Conservation (phyloP, 495 filamentous ascomycete species). For the Peziza echinospora region DNA sequence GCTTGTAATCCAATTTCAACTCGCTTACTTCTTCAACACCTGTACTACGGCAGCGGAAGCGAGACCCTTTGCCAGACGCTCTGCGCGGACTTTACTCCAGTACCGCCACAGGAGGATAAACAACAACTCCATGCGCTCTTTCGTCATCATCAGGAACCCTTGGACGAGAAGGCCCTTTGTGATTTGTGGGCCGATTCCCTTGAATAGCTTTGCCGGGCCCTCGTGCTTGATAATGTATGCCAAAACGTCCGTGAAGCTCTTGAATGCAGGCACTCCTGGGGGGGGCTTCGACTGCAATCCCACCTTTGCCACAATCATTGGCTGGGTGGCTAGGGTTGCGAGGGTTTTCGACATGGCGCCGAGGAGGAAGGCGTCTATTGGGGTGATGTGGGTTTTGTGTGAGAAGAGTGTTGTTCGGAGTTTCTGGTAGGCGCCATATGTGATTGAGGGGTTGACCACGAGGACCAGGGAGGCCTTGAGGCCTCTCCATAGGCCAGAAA, state of each 20-base stretch:
- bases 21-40: constrained; percentile 25
- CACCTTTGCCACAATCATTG: constrained; percentile 94
- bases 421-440: constrained; percentile 90
- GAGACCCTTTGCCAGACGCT: constrained; percentile 43
- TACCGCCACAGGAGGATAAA: constrained; percentile 78
- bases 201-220: constrained; percentile 64
- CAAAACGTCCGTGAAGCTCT: constrained; percentile 90
- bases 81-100: constrained; percentile 42
- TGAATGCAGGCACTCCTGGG: constrained; percentile 77
- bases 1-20: no score
- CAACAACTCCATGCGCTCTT: constrained; percentile 81
- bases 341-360: constrained; percentile 84
- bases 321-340: constrained; percentile 83
- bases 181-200: constrained; percentile 89
- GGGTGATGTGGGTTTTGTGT: constrained; percentile 50
- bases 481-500: constrained; percentile 77
- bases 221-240: constrained; percentile 74
- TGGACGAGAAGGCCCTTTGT: constrained; percentile 85
- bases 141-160: constrained; percentile 96
- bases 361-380: constrained; percentile 84
- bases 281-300: constrained; percentile 85
- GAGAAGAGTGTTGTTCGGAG: constrained; percentile 61
- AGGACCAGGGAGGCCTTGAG: constrained; percentile 91
- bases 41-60: constrained; percentile 29
- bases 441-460: constrained; percentile 93